Evolutionary conservation across 805 yeast genomes (phyloP).

Genomic region (Starmera quercuum): DNA sequence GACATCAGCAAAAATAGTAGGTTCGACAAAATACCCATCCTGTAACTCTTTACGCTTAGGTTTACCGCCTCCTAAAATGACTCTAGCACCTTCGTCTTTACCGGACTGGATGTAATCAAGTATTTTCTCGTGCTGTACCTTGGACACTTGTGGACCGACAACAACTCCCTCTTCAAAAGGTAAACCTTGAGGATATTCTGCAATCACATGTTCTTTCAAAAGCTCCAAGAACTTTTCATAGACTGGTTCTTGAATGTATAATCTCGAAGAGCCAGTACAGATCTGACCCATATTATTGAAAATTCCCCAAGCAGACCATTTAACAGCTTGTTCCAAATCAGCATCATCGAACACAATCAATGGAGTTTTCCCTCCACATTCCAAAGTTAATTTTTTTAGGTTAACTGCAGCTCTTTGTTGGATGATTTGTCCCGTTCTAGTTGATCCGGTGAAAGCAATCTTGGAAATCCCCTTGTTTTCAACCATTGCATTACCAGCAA

Average conservation of each 20-base stretch:
- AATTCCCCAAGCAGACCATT: slow-evolving; percentile 48
- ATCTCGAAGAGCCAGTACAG: slow-evolving; percentile 57
- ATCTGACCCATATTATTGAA: slow-evolving; percentile 59
- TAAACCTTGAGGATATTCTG: slow-evolving; percentile 34
- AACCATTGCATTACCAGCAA: slow-evolving; percentile 39
- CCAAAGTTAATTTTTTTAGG: slow-evolving; percentile 40
- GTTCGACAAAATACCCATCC: slow-evolving; percentile 33
- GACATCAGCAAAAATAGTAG: slow-evolving; percentile 42
- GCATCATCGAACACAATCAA: slow-evolving; percentile 40
- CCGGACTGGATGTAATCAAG: slow-evolving; percentile 40
- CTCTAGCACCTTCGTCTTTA: slow-evolving; percentile 44
- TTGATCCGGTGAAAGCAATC: slow-evolving; percentile 51
- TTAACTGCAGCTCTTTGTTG: slow-evolving; percentile 34
- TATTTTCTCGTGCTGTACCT: slow-evolving; percentile 38
- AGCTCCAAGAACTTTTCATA: slow-evolving; percentile 41
- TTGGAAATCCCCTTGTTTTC: slow-evolving; percentile 38
- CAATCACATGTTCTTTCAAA: slow-evolving; percentile 26
- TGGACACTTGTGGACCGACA: slow-evolving; percentile 52
- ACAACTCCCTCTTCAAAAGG: slow-evolving; percentile 35
- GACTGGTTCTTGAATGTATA: slow-evolving; percentile 46
- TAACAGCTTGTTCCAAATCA: slow-evolving; percentile 36
- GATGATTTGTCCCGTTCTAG: slow-evolving; percentile 38
- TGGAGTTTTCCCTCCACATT: slow-evolving; percentile 48
- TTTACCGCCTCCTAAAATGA: slow-evolving; percentile 35
- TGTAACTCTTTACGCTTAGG: slow-evolving; percentile 19